Evolutionary conservation across 2,329 filamentous ascomycete genomes (phyloP), one percentile per base, ranked within the genome.

Genomic region (Aspergillus ochraceoroseus): DNA sequence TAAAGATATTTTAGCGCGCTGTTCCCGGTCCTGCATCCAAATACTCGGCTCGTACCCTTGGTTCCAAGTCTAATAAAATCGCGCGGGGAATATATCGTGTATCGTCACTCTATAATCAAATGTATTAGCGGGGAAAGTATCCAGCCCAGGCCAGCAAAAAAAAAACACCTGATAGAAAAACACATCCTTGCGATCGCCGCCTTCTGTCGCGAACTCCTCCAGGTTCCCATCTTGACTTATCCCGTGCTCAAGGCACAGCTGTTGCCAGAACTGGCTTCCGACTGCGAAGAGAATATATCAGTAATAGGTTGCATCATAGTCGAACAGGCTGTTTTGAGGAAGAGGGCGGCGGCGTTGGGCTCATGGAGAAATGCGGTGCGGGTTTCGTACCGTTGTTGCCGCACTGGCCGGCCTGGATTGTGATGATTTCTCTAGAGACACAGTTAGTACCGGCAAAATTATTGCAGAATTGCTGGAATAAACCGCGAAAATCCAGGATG

Each of bases 201-300:
- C 92, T 67, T 96, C 92, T 34, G 88, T 95, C 61, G 92, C 92
- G 71, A 95, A 95, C 66, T 95, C 89, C 64, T 95, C 89, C 43
- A 98, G 77, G 64, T 96, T 96, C 43, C 92, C 92, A 69, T 96
- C 88, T 63, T 92, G 87, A 59, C 85, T 95, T 71, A 98, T 98
- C 48, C 94, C 92, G 64, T 98, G 92, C 70, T 98, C 92, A 64
- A 90, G 85, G 67, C 92, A 98, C 46, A 96, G 79, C 70, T 96
- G 92, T 67, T 96, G 90, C 92, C 92, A 98, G 71, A 98, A 98
- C 64, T 96, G 87, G 60, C 87, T 90, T 45, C 92, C 92, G 65
- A 96, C 88, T 95, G 59, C 26, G 46, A 17, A 19, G 18, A 38
- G 11, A 35, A 35, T 12, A 20, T 23, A 55, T 72, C 51, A 73